Percentiles rank a stretch among this genome's conserved stretches.
phyloP scores from a whole-genome alignment of 345 rosid genomes.

The Corymbia maculata region DNA sequence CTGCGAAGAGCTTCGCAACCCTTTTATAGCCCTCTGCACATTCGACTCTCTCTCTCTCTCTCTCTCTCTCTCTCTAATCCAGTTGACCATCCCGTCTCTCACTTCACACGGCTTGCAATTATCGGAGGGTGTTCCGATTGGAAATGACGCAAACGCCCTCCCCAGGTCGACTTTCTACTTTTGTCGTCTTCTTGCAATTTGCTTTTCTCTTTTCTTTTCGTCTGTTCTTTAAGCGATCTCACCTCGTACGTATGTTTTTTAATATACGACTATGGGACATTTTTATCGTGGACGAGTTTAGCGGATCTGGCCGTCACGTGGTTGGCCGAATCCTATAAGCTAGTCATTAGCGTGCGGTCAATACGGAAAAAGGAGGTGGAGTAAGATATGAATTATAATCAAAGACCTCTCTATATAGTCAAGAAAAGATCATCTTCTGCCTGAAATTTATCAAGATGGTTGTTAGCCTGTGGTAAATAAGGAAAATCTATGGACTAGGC shows the following conservation, averaged over 20 bases:
- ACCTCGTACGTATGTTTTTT: not conserved
- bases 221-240: not conserved
- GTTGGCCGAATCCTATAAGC: not conserved
- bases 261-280: not conserved
- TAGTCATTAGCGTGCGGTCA: not conserved
- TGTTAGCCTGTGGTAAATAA: not conserved
- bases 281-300: not conserved
- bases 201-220: not conserved
- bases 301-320: not conserved
- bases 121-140: not conserved
- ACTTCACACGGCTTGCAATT: not conserved
- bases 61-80: not conserved
- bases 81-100: not conserved
- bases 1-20: not conserved
- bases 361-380: not conserved
- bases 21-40: not conserved
- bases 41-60: not conserved
- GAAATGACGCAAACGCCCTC: not conserved
- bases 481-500: not conserved
- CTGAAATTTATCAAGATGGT: not conserved
- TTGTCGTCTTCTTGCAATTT: not conserved
- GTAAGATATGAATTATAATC: no score
- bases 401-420: not conserved
- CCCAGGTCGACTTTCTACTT: not conserved
- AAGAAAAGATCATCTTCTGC: not conserved